A percentile compares a stretch with the other conserved stretches of the same genome.
These are phyloP conservation scores for Knufia fluminis DNA, from an alignment of 2,329 filamentous ascomycete genomes.

Conservation along the genomic window DNA sequence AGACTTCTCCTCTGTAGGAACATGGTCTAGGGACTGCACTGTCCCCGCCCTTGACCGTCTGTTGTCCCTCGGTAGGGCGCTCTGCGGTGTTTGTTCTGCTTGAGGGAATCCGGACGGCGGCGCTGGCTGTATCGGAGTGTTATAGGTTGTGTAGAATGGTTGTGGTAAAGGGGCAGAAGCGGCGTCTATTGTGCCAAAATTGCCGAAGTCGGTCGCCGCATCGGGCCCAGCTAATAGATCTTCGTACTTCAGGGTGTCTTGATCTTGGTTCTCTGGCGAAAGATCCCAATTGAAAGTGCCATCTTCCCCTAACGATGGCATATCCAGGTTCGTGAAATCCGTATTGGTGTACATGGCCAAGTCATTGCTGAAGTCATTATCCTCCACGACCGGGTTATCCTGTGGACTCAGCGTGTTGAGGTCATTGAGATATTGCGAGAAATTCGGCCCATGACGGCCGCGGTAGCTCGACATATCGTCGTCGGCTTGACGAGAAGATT, in stretches of 20 bases:
- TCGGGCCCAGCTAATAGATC: slow-evolving; percentile 17
- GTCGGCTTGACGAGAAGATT: background rate
- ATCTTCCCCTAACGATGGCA: slow-evolving; percentile 24
- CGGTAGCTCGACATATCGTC: slow-evolving; percentile 60
- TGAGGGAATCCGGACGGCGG: slow-evolving; percentile 13
- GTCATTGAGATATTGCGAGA: slow-evolving; percentile 80
- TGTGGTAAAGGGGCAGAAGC: slow-evolving; percentile 14
- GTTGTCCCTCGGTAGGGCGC: slow-evolving; percentile 1
- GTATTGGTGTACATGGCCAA: slow-evolving; percentile 74
- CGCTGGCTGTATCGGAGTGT: slow-evolving; percentile 23
- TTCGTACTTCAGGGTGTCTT: slow-evolving; percentile 20
- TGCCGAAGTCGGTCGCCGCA: slow-evolving; percentile 8
- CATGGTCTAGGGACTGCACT: background rate
- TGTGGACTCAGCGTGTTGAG: slow-evolving; percentile 63
- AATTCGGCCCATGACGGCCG: slow-evolving; percentile 71
- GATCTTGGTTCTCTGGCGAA: slow-evolving; percentile 4
- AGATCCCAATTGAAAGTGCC: slow-evolving; percentile 21
- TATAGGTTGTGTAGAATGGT: slow-evolving; percentile 19
- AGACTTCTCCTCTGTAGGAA: slow-evolving; percentile 60
- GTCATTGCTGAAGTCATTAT: slow-evolving; percentile 59
- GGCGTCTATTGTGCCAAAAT: slow-evolving; percentile 14
- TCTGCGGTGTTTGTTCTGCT: background rate
- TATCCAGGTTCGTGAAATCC: slow-evolving; percentile 71
- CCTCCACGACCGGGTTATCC: slow-evolving; percentile 54
- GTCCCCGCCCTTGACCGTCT: background rate